Conservation (phyloP, 2,329 filamentous ascomycete species). For the Sporothrix curviconia region DNA sequence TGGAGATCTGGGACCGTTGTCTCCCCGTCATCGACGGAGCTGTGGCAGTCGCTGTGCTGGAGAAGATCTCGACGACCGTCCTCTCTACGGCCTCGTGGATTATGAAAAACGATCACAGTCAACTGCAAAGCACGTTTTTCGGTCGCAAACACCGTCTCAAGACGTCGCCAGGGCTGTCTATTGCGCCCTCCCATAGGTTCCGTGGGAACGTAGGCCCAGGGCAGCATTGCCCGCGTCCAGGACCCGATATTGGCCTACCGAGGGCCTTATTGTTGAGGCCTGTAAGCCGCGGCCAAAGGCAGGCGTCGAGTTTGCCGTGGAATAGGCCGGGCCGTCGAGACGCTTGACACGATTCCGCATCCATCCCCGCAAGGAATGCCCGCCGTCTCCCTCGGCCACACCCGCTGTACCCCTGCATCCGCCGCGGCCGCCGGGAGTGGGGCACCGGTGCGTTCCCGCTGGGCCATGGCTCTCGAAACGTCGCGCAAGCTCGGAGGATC, state of each 20-base stretch:
- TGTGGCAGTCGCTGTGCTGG: constrained; percentile 83
- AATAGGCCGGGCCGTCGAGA: constrained; percentile 67
- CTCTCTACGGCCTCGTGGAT: constrained; percentile 76
- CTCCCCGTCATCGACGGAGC: constrained; percentile 60
- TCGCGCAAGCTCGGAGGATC: constrained; percentile 21
- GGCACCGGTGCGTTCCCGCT: constrained; percentile 8
- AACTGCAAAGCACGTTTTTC: constrained; percentile 52
- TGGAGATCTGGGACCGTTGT: constrained; percentile 79
- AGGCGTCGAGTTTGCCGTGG: constrained; percentile 49
- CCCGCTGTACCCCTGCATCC: background rate
- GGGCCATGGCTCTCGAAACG: constrained; percentile 30
- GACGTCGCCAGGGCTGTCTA: constrained; percentile 22
- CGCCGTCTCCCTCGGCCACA: background rate
- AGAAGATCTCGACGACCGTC: constrained; percentile 66
- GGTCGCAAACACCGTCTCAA: background rate
- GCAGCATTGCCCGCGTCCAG: no score
- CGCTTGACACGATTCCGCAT: constrained; percentile 55
- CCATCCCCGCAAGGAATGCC: constrained; percentile 57
- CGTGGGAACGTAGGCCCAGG: no score
- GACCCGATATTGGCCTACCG: no score
- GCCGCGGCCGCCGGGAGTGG: background rate
- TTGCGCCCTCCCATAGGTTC: no score
- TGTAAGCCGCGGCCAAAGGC: constrained; percentile 79
- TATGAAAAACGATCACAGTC: constrained; percentile 68
- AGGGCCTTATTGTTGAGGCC: constrained; percentile 67